Evolutionary conservation across 2,329 filamentous ascomycete species (phyloP).

Genomic region (Cercospora janseana): DNA sequence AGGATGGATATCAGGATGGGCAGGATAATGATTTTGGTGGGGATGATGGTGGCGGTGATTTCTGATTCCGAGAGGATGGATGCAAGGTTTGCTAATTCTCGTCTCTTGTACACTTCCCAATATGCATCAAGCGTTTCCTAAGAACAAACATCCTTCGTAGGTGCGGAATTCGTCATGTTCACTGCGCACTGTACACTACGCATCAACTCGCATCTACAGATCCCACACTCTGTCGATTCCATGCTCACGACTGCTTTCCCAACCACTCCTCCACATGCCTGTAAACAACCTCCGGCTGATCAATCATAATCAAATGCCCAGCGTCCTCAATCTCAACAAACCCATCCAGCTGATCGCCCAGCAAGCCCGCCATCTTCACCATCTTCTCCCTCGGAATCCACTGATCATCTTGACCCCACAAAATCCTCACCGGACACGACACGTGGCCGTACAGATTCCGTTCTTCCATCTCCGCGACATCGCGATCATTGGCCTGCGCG

Average conservation of each 20-base stretch:
- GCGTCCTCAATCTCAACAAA: conserved; percentile 42
- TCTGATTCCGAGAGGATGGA: not conserved
- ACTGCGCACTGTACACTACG: not conserved
- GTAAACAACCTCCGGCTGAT: conserved; percentile 43
- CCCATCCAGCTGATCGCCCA: conserved; percentile 36
- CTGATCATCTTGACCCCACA: conserved; percentile 47
- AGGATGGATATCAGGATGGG: conserved; percentile 35
- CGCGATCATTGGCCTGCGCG: conserved; percentile 24
- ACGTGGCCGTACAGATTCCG: conserved; percentile 40
- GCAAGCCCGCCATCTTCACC: conserved; percentile 32
- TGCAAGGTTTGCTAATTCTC: too few species aligned
- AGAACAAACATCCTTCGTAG: too few species aligned
- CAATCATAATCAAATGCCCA: conserved; percentile 48
- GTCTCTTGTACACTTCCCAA: too few species aligned
- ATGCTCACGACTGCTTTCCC: not conserved
- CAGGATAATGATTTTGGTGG: conserved; percentile 37
- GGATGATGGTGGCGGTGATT: conserved; percentile 37
- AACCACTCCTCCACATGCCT: conserved; percentile 42
- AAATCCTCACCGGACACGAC: conserved; percentile 39
- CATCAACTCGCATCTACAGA: not conserved
- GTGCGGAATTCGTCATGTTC: too few species aligned
- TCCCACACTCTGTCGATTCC: not conserved
- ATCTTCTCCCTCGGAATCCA: conserved; percentile 48
- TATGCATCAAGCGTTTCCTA: too few species aligned
- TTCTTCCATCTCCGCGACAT: conserved; percentile 43